These are phyloP conservation scores for Perilla frutescens DNA, from an alignment of 257 asterid genomes.

Conservation along the genomic window DNA sequence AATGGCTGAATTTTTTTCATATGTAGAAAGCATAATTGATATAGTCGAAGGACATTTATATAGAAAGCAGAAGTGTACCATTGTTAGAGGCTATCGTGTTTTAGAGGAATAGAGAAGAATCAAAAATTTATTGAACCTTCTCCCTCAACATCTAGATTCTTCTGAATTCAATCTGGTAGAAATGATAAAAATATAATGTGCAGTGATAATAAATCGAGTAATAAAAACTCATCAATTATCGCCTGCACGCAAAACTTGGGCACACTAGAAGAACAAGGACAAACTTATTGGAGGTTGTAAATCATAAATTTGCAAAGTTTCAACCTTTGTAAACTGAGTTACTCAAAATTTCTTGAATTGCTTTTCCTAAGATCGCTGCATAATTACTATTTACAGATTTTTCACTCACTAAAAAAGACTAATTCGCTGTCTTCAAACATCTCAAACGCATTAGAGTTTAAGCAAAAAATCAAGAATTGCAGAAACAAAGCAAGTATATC, in stretches of 20 bases:
- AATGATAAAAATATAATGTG: slow-evolving; percentile 28
- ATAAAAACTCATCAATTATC: slow-evolving; percentile 7
- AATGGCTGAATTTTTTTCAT: background rate
- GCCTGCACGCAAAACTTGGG: background rate
- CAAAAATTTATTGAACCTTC: slow-evolving; percentile 33
- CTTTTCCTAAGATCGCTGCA: background rate
- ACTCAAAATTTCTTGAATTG: background rate
- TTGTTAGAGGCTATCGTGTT: slow-evolving; percentile 28
- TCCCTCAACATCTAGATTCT: slow-evolving; percentile 34
- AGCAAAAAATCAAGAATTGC: background rate
- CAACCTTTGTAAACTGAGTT: background rate
- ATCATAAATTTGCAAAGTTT: background rate
- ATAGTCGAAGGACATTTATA: slow-evolving; percentile 14
- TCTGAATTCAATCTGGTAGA: slow-evolving; percentile 35
- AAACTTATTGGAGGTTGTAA: background rate
- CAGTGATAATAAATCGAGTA: slow-evolving; percentile 13
- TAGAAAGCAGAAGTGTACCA: slow-evolving; percentile 33
- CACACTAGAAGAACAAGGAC: background rate
- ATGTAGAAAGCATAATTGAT: background rate
- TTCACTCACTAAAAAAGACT: background rate
- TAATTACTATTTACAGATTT: background rate
- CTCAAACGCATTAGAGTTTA: background rate
- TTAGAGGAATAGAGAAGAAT: slow-evolving; percentile 35
- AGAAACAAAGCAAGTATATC: background rate
- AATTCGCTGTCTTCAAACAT: background rate